A percentile compares a stretch with the other conserved stretches of the same genome.
These are phyloP conservation scores for Calocybe gambosa DNA, from an alignment of 1,284 basidiomycete species.

Conservation along the genomic window DNA sequence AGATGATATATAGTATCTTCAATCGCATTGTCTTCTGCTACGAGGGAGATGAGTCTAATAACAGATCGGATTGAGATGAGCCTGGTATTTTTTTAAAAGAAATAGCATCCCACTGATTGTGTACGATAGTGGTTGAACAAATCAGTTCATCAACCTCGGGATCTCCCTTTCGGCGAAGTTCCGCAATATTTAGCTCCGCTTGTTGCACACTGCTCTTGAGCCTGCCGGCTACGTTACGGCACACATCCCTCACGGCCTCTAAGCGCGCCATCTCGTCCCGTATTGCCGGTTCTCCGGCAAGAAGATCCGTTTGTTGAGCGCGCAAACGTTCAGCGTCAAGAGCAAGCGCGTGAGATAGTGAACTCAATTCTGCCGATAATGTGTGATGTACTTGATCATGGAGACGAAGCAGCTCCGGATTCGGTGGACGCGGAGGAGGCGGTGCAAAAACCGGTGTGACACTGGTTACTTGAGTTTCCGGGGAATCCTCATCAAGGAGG, in stretches of 20 bases:
- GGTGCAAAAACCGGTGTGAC: constrained; percentile 23
- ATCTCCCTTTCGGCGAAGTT: constrained; percentile 69
- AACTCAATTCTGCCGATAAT: constrained; percentile 62
- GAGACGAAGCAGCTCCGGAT: constrained; percentile 81
- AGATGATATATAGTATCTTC: constrained; percentile 98
- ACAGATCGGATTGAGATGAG: constrained; percentile 9
- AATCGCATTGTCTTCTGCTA: constrained; percentile 98
- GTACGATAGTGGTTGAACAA: constrained; percentile 90
- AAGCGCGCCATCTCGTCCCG: constrained; percentile 94
- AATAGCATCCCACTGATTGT: constrained; percentile 77
- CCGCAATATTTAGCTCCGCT: constrained; percentile 63
- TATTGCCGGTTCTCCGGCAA: constrained; percentile 87
- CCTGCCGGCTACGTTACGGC: constrained; percentile 68
- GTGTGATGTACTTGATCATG: constrained; percentile 78
- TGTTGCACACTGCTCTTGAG: constrained; percentile 56
- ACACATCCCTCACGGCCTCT: constrained; percentile 92
- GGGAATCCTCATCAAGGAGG: constrained; percentile 46
- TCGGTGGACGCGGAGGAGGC: constrained; percentile 80
- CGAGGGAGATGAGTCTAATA: constrained; percentile 81
- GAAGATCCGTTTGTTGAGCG: constrained; percentile 77
- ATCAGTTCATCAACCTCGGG: constrained; percentile 90
- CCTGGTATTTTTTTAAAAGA: constrained; percentile 2
- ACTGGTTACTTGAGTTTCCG: constrained; percentile 16
- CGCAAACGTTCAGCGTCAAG: constrained; percentile 72
- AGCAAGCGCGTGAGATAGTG: constrained; percentile 59